A percentile compares a stretch with the other conserved stretches of the same genome.
Conservation (phyloP, 768 basidiomycete species). For the Tephrocybe sp. region DNA sequence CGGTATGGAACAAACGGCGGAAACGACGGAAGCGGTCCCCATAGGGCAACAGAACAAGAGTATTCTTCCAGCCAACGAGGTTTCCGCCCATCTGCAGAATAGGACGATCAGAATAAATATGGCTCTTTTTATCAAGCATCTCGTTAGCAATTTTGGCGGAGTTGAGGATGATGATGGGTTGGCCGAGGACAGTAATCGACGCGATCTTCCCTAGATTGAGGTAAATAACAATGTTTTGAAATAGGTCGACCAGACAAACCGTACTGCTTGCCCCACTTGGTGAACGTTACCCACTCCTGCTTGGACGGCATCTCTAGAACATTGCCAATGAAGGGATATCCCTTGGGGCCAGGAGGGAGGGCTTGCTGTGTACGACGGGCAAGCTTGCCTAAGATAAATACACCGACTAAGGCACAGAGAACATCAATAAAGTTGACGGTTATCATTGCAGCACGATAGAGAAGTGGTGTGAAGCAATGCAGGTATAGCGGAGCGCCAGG, state of each 20-base stretch:
- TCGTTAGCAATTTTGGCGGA: constrained; percentile 48
- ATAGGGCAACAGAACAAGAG: too few relatives aligned
- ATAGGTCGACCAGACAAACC: constrained; percentile 30
- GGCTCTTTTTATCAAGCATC: constrained; percentile 65
- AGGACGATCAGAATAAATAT: constrained; percentile 66
- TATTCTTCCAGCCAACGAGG: too few relatives aligned
- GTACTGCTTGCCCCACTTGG: constrained; percentile 51
- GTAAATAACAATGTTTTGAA: neutral
- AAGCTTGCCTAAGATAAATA: constrained; percentile 35
- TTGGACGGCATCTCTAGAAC: constrained; percentile 50
- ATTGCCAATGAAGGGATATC: constrained; percentile 54
- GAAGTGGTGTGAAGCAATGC: constrained; percentile 16
- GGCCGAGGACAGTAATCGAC: constrained; percentile 59
- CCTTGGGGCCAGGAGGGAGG: constrained; percentile 51
- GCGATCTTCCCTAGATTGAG: constrained; percentile 51
- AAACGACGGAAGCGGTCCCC: constrained; percentile 40
- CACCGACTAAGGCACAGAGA: constrained; percentile 29
- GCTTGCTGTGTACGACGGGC: constrained; percentile 23
- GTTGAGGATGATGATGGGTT: constrained; percentile 56
- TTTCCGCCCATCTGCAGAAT: constrained; percentile 51
- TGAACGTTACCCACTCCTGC: constrained; percentile 51
- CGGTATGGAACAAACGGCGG: constrained; percentile 48
- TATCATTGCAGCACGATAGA: constrained; percentile 24
- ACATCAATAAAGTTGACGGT: constrained; percentile 30
- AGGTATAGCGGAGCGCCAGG: constrained; percentile 26